Evolutionary conservation across 2,329 filamentous ascomycete genomes (phyloP), one percentile per base, ranked within the genome.

Genomic region (Xylaria sp.): DNA sequence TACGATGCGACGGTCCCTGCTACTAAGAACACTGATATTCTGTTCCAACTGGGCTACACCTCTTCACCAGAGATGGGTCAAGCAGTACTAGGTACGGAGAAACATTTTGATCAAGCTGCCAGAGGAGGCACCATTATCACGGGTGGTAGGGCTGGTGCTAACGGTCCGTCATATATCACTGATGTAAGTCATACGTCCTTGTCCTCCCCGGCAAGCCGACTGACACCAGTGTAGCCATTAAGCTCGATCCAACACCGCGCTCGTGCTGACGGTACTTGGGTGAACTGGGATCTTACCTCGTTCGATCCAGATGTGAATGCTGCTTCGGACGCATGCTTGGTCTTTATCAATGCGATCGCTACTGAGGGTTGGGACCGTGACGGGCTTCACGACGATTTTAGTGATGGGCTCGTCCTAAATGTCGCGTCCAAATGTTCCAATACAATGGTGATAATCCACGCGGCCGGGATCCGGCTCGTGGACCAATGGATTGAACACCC

Each of bases 301-400:
- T 76, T 76, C 10, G 75, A 83, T 17, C 85, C 86, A 0, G 74
- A 80, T 4, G 82, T 86, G 4, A 83, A 86, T 63, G 75, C 78
- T 42, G 82, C 78, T 28, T 81, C 84, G 3, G 85, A 93, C 74
- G 83, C 92, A 17, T 94, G 92, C 63, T 77, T 89, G 1, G 87
- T 89, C 0, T 88, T 90, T 73, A 85, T 90, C 77, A 90, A 92
- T 76, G 87, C 85, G 40, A 93, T 94, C 77, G 88, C 91, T 0
- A 92, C 92, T 0, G 94, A 97, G 80, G 92, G 92, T 0, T 93
- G 87, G 79, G 86, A 93, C 70, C 85, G 89, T 48, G 81, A 87
- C 0, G 86, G 87, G 11, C 85, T 96, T 26, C 86, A 88, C 58
- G 92, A 97, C 75, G 91, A 90, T 71, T 87, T 87, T 46, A 89